A percentile compares a stretch with the other conserved stretches of the same genome.
These are phyloP conservation scores for Tephrocybe sp. DNA, from an alignment of 768 basidiomycete genomes.

Conservation along the genomic window DNA sequence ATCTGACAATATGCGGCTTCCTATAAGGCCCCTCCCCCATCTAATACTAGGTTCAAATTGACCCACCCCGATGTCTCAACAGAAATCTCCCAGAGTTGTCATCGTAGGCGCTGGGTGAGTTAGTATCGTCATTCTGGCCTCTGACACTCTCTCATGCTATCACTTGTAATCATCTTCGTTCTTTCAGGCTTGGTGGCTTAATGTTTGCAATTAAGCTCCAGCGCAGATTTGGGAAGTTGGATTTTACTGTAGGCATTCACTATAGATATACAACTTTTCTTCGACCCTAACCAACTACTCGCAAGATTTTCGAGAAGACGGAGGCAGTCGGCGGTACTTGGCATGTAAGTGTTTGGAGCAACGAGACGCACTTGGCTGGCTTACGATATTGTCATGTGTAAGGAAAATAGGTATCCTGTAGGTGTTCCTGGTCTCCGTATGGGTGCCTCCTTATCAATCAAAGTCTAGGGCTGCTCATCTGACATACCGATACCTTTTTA, in stretches of 20 bases:
- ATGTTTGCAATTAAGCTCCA: constrained; percentile 41
- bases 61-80: background rate
- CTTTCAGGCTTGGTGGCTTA: constrained; percentile 36
- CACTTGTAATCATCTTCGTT: background rate
- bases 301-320: constrained; percentile 46
- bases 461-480: constrained; percentile 36
- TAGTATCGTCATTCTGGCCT: background rate
- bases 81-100: constrained; percentile 18
- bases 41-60: background rate
- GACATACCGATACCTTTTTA: constrained; percentile 37
- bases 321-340: constrained; percentile 48
- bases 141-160: background rate
- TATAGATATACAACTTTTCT: background rate
- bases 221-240: constrained; percentile 30
- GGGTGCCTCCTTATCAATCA: background rate
- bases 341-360: constrained; percentile 35
- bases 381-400: background rate
- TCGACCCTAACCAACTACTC: background rate
- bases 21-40: background rate
- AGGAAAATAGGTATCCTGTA: constrained; percentile 38
- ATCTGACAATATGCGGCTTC: too few relatives aligned
- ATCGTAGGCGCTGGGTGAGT: constrained; percentile 34
- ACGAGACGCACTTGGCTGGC: background rate
- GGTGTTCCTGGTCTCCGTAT: background rate
- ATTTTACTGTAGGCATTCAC: constrained; percentile 35